Percentiles rank a stretch among this genome's conserved stretches.
These are phyloP conservation scores for Amanita fuliginea DNA, from an alignment of 768 basidiomycete genomes.

Conservation along the genomic window DNA sequence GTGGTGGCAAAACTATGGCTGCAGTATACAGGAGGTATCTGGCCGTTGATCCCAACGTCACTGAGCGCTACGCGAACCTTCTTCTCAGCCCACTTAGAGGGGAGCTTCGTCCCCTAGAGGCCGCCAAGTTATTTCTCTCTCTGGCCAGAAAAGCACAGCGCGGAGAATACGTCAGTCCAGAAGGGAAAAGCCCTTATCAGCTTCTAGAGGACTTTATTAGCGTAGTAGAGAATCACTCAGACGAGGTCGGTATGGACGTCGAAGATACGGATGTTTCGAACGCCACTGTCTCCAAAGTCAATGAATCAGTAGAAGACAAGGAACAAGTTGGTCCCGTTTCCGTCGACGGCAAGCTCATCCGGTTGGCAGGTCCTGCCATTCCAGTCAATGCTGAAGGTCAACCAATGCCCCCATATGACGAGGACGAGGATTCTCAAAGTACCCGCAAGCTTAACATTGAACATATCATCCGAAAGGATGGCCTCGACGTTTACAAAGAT, in stretches of 20 bases:
- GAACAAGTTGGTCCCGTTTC: constrained; percentile 29
- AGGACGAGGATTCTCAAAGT: constrained; percentile 75
- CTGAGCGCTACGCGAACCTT: constrained; percentile 65
- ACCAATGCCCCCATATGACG: constrained; percentile 45
- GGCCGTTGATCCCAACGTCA: constrained; percentile 65
- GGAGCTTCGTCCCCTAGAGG: constrained; percentile 74
- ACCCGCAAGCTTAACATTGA: constrained; percentile 75
- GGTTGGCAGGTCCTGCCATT: constrained; percentile 58
- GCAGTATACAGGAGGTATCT: constrained; percentile 86
- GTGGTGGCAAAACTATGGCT: constrained; percentile 70
- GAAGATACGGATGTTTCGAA: constrained; percentile 60
- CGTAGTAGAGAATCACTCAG: constrained; percentile 80
- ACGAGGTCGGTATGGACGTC: constrained; percentile 84
- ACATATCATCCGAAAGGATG: constrained; percentile 73
- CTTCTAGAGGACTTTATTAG: constrained; percentile 88
- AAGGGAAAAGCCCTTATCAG: constrained; percentile 94
- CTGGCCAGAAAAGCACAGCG: constrained; percentile 76
- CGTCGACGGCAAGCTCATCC: constrained; percentile 51
- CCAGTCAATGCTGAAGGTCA: constrained; percentile 41
- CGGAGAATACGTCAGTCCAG: constrained; percentile 77
- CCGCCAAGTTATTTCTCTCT: constrained; percentile 80
- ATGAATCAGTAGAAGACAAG: constrained; percentile 26
- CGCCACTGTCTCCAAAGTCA: constrained; percentile 33
- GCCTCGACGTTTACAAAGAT: constrained; percentile 84
- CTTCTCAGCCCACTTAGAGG: constrained; percentile 50